Conservation (phyloP, 1,284 basidiomycete genomes). For the Cutaneotrichosporon sp. region DNA sequence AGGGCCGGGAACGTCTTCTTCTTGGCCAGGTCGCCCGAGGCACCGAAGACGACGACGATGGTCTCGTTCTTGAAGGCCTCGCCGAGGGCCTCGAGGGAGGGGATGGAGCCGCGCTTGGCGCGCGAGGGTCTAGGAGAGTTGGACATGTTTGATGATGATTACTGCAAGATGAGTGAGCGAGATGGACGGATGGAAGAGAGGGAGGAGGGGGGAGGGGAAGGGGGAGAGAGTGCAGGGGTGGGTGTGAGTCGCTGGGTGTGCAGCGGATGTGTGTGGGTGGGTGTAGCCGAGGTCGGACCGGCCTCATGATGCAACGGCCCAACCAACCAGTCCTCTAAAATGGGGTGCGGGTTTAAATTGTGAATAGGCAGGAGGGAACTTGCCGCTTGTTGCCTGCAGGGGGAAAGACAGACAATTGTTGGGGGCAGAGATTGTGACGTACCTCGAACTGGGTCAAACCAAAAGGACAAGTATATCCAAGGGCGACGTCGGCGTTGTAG, state of each 20-base stretch:
- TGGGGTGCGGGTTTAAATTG: background rate
- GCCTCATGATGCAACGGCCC: too few relatives aligned
- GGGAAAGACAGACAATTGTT: background rate
- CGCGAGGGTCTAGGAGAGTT: conserved; percentile 10
- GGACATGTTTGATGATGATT: background rate
- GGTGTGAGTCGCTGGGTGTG: background rate
- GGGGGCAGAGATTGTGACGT: background rate
- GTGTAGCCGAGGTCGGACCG: conserved; percentile 2
- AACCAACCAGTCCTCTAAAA: background rate
- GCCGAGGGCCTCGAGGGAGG: conserved; percentile 76
- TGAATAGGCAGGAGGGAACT: background rate
- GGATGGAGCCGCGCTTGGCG: conserved; percentile 60
- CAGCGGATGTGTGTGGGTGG: background rate
- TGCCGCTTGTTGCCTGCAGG: background rate
- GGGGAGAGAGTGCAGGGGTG: background rate
- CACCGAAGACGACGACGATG: conserved; percentile 88
- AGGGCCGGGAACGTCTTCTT: conserved; percentile 99
- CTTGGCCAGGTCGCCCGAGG: conserved; percentile 97
- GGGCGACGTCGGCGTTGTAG: background rate
- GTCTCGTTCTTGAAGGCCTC: conserved; percentile 81
- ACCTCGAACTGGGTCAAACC: background rate
- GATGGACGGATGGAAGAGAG: background rate
- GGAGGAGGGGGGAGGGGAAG: background rate
- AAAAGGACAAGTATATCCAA: background rate
- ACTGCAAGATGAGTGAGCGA: background rate